Evolutionary conservation across 1,139 yeast genomes (phyloP).

Genomic region (Sugiyamaella neomexicana): DNA sequence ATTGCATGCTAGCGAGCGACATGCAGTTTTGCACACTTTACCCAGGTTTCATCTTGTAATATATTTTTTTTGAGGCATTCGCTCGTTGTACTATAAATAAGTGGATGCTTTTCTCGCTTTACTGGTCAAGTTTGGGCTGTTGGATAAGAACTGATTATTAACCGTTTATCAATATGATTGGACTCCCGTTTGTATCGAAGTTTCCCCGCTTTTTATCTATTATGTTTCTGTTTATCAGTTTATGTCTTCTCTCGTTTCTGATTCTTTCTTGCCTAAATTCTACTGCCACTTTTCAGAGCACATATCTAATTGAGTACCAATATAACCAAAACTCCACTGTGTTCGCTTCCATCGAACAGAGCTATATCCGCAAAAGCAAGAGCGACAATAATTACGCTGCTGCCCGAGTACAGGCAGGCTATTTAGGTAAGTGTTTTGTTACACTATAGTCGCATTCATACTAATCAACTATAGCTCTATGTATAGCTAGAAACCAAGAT

Average conservation of each 20-base stretch:
- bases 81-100: neutral
- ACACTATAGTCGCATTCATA: neutral
- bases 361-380: constrained; percentile 27
- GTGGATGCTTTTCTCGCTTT: neutral
- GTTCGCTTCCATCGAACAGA: constrained; percentile 40
- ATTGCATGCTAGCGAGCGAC: neutral
- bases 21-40: neutral
- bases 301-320: constrained; percentile 48
- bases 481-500: neutral
- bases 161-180: constrained; percentile 16
- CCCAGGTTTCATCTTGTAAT: constrained; percentile 1
- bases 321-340: constrained; percentile 49
- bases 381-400: constrained; percentile 31
- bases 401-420: constrained; percentile 51
- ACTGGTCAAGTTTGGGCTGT: constrained; percentile 17
- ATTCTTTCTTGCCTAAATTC: constrained; percentile 53
- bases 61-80: neutral
- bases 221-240: constrained; percentile 43
- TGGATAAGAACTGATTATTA: neutral
- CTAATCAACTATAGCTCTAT: constrained; percentile 2
- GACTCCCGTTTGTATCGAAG: constrained; percentile 17
- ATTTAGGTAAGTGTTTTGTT: constrained; percentile 45
- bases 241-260: constrained; percentile 51
- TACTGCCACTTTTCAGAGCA: constrained; percentile 46
- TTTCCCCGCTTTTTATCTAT: constrained; percentile 33